A percentile compares a stretch with the other conserved stretches of the same genome.
Evolutionary conservation across 331 rosid genomes (phyloP).

Genomic region (Acacia concinna): DNA sequence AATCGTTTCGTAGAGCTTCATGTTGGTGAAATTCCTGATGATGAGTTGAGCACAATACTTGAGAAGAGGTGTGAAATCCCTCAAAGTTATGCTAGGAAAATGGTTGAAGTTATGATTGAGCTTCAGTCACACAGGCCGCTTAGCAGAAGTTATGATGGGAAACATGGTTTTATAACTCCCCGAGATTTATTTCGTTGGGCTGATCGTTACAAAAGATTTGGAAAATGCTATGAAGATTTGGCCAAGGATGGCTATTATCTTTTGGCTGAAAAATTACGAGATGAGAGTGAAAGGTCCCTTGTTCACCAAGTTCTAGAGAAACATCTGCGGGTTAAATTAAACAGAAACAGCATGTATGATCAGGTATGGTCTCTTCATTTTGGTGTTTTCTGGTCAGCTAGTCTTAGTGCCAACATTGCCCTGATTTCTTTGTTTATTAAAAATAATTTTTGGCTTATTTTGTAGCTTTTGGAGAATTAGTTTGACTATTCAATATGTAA

Average conservation of each 20-base stretch:
- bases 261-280: constrained; percentile 83
- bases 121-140: constrained; percentile 74
- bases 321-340: constrained; percentile 54
- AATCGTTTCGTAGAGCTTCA: constrained; percentile 93
- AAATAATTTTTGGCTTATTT: background rate
- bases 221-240: constrained; percentile 63
- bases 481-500: background rate
- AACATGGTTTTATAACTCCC: constrained; percentile 95
- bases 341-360: constrained; percentile 47
- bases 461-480: background rate
- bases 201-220: constrained; percentile 68
- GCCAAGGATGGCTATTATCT: constrained; percentile 95
- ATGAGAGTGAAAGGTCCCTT: constrained; percentile 64
- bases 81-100: constrained; percentile 60
- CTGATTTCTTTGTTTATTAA: background rate
- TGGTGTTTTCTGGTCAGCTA: constrained; percentile 4
- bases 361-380: constrained; percentile 50
- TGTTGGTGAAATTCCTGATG: constrained; percentile 86
- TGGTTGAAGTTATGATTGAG: constrained; percentile 85
- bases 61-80: constrained; percentile 59
- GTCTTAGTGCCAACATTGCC: background rate
- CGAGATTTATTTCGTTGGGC: constrained; percentile 97
- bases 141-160: constrained; percentile 84
- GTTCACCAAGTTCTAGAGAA: constrained; percentile 64
- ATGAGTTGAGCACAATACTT: constrained; percentile 74